phyloP scores from a whole-genome alignment of 2,329 filamentous ascomycete genomes.

The Epichloe baconii region DNA sequence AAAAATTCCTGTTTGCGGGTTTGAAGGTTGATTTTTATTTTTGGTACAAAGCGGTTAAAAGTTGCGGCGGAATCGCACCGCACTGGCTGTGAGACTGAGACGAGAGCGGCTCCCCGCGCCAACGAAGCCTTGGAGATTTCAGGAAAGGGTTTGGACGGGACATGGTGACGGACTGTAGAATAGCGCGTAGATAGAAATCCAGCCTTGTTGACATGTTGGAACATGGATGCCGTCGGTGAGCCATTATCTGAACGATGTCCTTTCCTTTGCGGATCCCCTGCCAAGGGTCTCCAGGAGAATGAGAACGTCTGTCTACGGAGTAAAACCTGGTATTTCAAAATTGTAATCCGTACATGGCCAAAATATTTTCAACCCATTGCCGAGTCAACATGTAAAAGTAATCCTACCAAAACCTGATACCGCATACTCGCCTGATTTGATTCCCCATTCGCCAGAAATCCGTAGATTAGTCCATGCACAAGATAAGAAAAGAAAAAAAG shows the following conservation, averaged over 20 bases:
- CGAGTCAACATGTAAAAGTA: background rate
- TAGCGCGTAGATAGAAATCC: background rate
- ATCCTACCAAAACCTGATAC: background rate
- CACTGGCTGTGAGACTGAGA: background rate
- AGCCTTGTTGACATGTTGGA: background rate
- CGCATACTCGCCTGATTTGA: background rate
- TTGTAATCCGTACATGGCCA: background rate
- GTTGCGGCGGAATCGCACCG: background rate
- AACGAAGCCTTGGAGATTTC: background rate
- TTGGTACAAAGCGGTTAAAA: background rate
- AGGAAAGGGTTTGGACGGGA: background rate
- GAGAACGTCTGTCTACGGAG: too few relatives aligned
- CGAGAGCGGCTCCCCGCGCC: background rate
- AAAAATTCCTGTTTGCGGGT: background rate
- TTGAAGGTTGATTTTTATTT: background rate
- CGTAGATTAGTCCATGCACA: background rate
- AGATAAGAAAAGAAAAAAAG: background rate
- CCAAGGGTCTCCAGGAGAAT: too few relatives aligned
- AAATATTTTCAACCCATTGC: background rate
- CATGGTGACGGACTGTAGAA: background rate
- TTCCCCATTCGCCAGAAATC: constrained; percentile 1
- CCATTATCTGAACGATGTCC: too few relatives aligned
- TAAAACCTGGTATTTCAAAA: too few relatives aligned
- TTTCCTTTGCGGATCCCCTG: too few relatives aligned
- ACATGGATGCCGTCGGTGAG: too few relatives aligned